A percentile compares a stretch with the other conserved stretches of the same genome.
Evolutionary conservation across 345 rosid genomes (phyloP).

Genomic region (Cochlearia excelsa): DNA sequence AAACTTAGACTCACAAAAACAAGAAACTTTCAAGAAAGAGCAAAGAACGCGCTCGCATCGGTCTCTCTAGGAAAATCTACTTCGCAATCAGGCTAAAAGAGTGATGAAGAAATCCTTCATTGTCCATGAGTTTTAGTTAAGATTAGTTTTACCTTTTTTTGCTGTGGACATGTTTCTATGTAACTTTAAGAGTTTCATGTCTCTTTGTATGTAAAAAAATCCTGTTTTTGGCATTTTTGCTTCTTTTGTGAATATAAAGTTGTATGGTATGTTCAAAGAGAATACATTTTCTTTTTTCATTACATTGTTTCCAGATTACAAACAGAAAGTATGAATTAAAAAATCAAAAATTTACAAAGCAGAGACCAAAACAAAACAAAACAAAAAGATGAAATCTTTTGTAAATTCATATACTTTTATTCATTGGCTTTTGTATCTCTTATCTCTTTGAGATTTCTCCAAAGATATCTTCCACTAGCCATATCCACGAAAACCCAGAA

Average conservation of each 20-base stretch:
- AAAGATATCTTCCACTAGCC: conserved; percentile 84
- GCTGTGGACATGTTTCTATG: conserved; percentile 21
- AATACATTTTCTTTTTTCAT: no score
- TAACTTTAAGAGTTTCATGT: conserved; percentile 8
- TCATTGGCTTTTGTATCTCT: conserved; percentile 36
- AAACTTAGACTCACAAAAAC: conserved; percentile 70
- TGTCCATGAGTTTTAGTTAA: conserved; percentile 15
- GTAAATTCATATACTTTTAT: conserved; percentile 6
- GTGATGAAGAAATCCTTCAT: conserved; percentile 5
- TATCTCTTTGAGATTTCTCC: conserved; percentile 67
- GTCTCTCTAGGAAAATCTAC: conserved; percentile 80
- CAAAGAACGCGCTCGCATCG: conserved; percentile 78
- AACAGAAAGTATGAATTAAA: no score
- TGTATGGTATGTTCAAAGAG: no score
- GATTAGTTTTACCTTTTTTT: conserved; percentile 24
- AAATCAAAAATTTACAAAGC: conserved; percentile 27
- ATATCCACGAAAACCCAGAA: conserved; percentile 87
- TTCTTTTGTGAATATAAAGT: conserved; percentile 35
- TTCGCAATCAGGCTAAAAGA: conserved; percentile 38
- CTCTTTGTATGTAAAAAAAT: conserved; percentile 65
- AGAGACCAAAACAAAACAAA: not conserved
- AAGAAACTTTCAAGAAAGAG: conserved; percentile 71
- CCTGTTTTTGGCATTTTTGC: conserved; percentile 32
- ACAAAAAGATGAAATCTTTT: not conserved
- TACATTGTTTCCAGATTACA: no score